Percentiles rank a stretch among this genome's conserved stretches.
These are phyloP conservation scores for Penicillium sp. DNA, from an alignment of 2,329 filamentous ascomycete species.

Conservation along the genomic window DNA sequence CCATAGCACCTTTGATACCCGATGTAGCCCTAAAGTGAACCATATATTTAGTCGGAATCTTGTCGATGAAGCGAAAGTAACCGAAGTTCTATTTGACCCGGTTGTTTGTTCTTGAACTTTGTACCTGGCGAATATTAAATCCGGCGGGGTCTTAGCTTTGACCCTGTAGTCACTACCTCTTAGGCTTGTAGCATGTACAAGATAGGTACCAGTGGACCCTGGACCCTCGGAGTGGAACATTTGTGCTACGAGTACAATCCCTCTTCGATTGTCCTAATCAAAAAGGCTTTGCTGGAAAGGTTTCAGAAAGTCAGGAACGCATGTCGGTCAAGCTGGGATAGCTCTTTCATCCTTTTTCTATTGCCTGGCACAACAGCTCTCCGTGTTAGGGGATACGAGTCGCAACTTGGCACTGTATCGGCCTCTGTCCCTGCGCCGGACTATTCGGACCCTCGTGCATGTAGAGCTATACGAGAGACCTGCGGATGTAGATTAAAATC, in stretches of 20 bases:
- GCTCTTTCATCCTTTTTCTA: neutral
- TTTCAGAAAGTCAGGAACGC: neutral
- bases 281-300: neutral
- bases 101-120: neutral
- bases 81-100: neutral
- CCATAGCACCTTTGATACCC: neutral
- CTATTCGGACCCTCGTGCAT: neutral
- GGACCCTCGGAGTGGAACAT: neutral
- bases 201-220: neutral
- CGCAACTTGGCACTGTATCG: neutral
- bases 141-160: neutral
- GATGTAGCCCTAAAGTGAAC: neutral
- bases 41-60: neutral
- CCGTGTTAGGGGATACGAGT: neutral
- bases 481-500: neutral
- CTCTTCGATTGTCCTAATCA: neutral
- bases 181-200: neutral
- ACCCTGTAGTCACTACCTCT: neutral
- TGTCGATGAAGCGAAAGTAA: neutral
- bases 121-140: conserved; percentile 6
- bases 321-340: neutral
- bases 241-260: neutral
- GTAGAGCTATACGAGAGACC: neutral
- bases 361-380: neutral
- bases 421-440: conserved; percentile 8